Conservation (phyloP, 1,284 basidiomycete species). For the Vanrija sp. region DNA sequence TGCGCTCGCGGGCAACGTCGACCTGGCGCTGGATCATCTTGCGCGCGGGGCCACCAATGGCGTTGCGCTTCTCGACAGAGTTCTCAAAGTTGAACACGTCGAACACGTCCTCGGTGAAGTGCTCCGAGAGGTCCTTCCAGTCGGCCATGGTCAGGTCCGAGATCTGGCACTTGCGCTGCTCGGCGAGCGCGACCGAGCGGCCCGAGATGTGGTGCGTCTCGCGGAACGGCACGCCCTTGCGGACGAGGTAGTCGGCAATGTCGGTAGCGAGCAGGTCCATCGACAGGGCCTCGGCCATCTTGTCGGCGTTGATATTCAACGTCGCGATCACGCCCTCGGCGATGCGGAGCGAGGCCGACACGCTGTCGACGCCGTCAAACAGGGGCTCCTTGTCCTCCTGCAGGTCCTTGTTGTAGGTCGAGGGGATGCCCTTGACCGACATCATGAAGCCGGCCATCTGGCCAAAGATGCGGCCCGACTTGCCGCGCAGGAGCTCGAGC, state of each 20-base stretch:
- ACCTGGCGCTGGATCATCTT: constrained; percentile 84
- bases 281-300: constrained; percentile 84
- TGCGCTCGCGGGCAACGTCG: constrained; percentile 58
- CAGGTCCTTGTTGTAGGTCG: constrained; percentile 98
- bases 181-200: constrained; percentile 88
- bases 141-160: constrained; percentile 76
- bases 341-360: constrained; percentile 85
- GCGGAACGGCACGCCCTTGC: constrained; percentile 96
- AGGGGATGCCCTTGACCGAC: constrained; percentile 94
- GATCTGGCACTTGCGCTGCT: constrained; percentile 73
- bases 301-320: constrained; percentile 81
- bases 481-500: constrained; percentile 88
- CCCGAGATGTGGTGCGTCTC: constrained; percentile 98
- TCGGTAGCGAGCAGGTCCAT: constrained; percentile 98
- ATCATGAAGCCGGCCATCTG: constrained; percentile 98
- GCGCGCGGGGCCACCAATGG: constrained; percentile 85
- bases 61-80: constrained; percentile 88
- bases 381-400: constrained; percentile 98
- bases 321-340: constrained; percentile 92
- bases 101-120: constrained; percentile 75
- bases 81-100: constrained; percentile 88
- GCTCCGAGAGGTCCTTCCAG: constrained; percentile 67
- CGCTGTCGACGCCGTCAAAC: constrained; percentile 88
- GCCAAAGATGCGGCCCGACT: constrained; percentile 90
- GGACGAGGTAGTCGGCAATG: constrained; percentile 93